Percentiles rank a stretch among this genome's conserved stretches.
phyloP scores from a whole-genome alignment of 1,139 yeast genomes.

The Geotrichum citri-aurantii region DNA sequence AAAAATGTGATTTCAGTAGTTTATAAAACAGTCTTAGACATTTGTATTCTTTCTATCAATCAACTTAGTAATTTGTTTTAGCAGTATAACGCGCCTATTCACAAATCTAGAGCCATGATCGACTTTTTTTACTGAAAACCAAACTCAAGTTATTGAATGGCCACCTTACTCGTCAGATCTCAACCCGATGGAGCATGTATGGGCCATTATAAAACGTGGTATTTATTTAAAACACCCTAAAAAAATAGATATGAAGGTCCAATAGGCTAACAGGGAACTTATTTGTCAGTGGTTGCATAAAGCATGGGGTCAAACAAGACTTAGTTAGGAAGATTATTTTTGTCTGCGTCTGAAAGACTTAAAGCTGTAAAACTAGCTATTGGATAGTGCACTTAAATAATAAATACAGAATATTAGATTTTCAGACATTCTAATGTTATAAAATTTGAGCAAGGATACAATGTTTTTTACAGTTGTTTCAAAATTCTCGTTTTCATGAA shows the following conservation, averaged over 20 bases:
- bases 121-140: neutral
- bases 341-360: constrained; percentile 62
- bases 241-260: neutral
- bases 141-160: neutral
- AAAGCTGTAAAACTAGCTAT: constrained; percentile 68
- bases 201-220: neutral
- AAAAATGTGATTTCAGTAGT: neutral
- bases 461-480: constrained; percentile 72
- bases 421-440: constrained; percentile 35
- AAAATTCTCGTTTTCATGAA: too few species aligned
- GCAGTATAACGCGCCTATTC: neutral
- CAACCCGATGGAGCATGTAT: neutral
- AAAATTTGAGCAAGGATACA: constrained; percentile 73
- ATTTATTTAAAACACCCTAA: neutral
- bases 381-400: too few species aligned
- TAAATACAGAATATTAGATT: too few species aligned
- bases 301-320: neutral
- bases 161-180: neutral
- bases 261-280: too few species aligned
- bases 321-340: neutral
- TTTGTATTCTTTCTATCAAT: neutral
- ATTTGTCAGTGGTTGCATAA: too few species aligned
- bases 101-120: neutral
- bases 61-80: neutral
- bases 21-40: neutral